phyloP scores from a whole-genome alignment of 23 red algal genomes.

The Cyanidioschyzon merolae region DNA sequence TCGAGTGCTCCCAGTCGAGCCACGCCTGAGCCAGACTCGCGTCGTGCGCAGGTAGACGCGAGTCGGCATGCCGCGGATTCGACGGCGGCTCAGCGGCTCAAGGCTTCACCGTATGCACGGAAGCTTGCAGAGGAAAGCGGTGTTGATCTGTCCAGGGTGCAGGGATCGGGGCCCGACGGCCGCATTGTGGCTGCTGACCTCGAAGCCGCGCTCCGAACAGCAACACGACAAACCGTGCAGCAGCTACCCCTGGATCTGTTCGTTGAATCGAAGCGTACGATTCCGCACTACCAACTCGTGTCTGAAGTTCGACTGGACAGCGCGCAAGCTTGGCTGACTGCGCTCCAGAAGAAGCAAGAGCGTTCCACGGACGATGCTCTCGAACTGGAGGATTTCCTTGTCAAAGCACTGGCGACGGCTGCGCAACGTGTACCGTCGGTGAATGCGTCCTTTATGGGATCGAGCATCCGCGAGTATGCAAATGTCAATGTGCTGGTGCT shows the following conservation, averaged over 20 bases:
- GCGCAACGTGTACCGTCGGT: not conserved
- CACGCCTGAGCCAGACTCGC: not conserved
- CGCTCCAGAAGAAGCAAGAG: not conserved
- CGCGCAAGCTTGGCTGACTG: conserved; percentile 15
- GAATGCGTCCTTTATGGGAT: conserved; percentile 2
- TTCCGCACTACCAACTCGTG: conserved; percentile 90
- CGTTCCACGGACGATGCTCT: not conserved
- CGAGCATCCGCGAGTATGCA: not conserved
- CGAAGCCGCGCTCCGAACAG: not conserved
- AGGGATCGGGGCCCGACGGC: not conserved
- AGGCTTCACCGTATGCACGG: not conserved
- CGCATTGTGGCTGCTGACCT: conserved; percentile 9
- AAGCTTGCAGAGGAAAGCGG: not conserved
- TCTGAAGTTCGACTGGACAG: conserved; percentile 48
- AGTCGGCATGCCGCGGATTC: not conserved
- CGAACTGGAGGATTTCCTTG: not conserved
- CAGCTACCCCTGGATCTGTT: conserved; percentile 17
- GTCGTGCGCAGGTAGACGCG: not conserved
- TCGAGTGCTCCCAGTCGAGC: not conserved
- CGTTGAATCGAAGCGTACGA: conserved; percentile 73
- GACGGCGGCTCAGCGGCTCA: not conserved
- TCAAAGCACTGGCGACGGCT: not conserved
- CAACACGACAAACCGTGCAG: not conserved
- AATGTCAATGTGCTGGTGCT: not conserved
- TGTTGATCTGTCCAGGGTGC: not conserved